A percentile compares a stretch with the other conserved stretches of the same genome.
Evolutionary conservation across 2,329 filamentous ascomycete species (phyloP).

Genomic region (Cladosporium austrohemisphaericum): DNA sequence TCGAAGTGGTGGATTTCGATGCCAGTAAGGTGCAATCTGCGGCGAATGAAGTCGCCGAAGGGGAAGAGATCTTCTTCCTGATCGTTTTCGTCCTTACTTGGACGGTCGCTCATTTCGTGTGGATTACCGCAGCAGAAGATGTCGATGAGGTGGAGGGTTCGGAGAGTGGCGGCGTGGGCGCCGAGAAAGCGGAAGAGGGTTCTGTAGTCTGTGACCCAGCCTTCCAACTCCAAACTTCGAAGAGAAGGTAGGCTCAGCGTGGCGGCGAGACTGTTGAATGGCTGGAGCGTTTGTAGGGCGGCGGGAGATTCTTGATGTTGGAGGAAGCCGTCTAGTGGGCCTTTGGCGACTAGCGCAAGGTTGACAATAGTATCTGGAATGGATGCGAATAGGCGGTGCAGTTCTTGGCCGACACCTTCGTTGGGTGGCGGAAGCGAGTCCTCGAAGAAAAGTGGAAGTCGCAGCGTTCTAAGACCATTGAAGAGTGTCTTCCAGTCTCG

Average conservation of each 20-base stretch:
- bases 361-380: slow-evolving; percentile 9
- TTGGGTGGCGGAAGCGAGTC: slow-evolving; percentile 1
- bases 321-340: slow-evolving; percentile 11
- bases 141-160: slow-evolving; percentile 10
- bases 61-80: slow-evolving; percentile 1
- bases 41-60: slow-evolving; percentile 5
- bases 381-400: neutral
- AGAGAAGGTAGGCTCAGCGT: neutral
- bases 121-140: slow-evolving; percentile 8
- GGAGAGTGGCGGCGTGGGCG: slow-evolving; percentile 7
- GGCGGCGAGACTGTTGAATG: slow-evolving; percentile 8
- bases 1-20: slow-evolving; percentile 13
- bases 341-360: slow-evolving; percentile 10
- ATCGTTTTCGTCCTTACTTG: neutral
- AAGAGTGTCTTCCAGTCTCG: slow-evolving; percentile 6
- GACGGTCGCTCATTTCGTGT: neutral
- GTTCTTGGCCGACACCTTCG: slow-evolving; percentile 6
- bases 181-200: neutral
- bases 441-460: slow-evolving; percentile 10
- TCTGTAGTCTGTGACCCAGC: slow-evolving; percentile 10
- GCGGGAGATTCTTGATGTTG: slow-evolving; percentile 2
- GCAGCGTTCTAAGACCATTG: slow-evolving; percentile 2
- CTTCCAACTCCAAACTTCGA: slow-evolving; percentile 4
- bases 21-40: slow-evolving; percentile 1
- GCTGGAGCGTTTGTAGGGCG: neutral